Percentiles rank a stretch among this genome's conserved stretches.
Conservation (phyloP, 176 grass and related monocot species). For the Poa pratensis region DNA sequence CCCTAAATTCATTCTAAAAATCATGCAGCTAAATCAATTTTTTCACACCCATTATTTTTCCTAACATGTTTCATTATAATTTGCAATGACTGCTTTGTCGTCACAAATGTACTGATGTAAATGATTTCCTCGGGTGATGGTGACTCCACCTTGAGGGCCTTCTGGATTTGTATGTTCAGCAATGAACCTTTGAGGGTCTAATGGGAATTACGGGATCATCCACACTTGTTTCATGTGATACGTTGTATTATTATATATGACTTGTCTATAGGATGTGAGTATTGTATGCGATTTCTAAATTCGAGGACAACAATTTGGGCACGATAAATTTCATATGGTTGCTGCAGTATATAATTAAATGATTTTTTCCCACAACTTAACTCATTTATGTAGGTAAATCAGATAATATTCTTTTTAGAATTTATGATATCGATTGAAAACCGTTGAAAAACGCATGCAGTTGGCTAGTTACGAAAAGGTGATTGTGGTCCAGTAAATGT, state of each 20-base stretch:
- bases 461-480: neutral
- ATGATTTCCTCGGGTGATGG: neutral
- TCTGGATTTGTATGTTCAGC: neutral
- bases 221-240: neutral
- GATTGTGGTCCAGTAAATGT: neutral
- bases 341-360: neutral
- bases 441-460: neutral
- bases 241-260: neutral
- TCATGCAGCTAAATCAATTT: neutral
- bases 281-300: neutral
- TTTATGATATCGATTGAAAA: neutral
- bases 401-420: neutral
- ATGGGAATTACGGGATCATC: neutral
- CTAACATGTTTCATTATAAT: neutral
- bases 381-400: neutral
- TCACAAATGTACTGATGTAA: neutral
- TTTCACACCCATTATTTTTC: neutral
- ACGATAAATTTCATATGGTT: neutral
- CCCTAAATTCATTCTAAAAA: conserved; percentile 13
- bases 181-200: neutral
- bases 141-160: neutral
- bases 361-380: neutral
- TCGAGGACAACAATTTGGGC: neutral
- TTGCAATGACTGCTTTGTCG: neutral
- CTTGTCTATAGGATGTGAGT: neutral